These are phyloP conservation scores for Yamadazyma nakazawae DNA, from an alignment of 805 yeast species.

Conservation along the genomic window DNA sequence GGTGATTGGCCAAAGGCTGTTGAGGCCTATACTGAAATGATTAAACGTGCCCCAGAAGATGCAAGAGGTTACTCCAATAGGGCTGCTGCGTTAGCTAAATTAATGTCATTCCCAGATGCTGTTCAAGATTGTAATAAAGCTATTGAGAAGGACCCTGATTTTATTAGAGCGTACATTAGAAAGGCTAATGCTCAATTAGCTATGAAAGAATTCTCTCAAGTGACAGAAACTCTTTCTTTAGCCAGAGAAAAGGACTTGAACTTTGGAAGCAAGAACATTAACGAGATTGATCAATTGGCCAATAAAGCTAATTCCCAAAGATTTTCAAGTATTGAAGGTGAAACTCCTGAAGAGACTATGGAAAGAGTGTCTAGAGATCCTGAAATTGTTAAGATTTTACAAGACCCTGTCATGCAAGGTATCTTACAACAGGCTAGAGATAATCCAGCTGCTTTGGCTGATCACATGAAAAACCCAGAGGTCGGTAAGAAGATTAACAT, in stretches of 20 bases:
- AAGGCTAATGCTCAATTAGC: conserved; percentile 94
- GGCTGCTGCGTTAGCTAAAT: conserved; percentile 93
- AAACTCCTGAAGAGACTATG: conserved; percentile 91
- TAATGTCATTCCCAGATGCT: conserved; percentile 97
- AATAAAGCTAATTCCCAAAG: conserved; percentile 76
- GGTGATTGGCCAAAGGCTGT: conserved; percentile 98
- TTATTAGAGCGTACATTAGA: conserved; percentile 93
- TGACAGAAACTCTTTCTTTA: conserved; percentile 72
- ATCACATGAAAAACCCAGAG: conserved; percentile 96
- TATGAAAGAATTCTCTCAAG: conserved; percentile 78
- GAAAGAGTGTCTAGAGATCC: conserved; percentile 90
- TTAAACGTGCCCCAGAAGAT: conserved; percentile 94
- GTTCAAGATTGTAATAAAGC: conserved; percentile 89
- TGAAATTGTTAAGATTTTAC: conserved; percentile 84
- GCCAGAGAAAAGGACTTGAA: conserved; percentile 77
- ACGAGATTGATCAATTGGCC: conserved; percentile 80
- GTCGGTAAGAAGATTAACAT: conserved; percentile 82
- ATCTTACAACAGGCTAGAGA: conserved; percentile 90
- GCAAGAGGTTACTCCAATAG: conserved; percentile 97
- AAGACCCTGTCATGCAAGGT: conserved; percentile 95
- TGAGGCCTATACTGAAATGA: conserved; percentile 90
- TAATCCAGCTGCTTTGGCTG: conserved; percentile 95
- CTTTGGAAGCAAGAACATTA: conserved; percentile 54
- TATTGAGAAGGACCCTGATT: conserved; percentile 79
- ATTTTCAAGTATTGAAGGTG: conserved; percentile 79